These are phyloP conservation scores for Trametes sp. DNA, from an alignment of 1,284 basidiomycete species.

Conservation along the genomic window DNA sequence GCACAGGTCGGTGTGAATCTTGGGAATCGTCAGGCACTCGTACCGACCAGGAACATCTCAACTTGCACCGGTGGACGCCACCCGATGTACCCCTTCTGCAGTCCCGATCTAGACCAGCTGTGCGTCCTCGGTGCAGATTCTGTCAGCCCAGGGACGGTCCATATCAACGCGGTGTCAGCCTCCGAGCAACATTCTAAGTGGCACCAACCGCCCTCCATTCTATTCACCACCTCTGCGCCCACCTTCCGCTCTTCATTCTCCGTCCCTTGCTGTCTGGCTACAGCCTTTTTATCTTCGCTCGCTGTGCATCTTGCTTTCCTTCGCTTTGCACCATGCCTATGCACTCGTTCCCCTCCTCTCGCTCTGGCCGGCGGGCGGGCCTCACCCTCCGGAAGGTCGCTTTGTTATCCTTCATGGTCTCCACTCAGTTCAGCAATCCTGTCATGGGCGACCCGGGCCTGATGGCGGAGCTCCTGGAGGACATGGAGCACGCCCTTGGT, in stretches of 20 bases:
- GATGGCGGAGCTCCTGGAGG: slow-evolving; percentile 9
- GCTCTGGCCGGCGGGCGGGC: not conserved
- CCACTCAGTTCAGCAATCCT: not conserved
- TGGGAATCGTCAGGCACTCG: no score
- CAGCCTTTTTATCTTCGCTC: slow-evolving; percentile 3
- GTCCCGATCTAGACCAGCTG: no score
- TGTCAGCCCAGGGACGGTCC: not conserved
- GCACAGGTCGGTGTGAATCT: no score
- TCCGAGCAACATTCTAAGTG: not conserved
- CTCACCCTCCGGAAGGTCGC: slow-evolving; percentile 19
- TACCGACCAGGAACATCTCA: no score
- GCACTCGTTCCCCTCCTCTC: not conserved
- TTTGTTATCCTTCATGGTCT: slow-evolving; percentile 11
- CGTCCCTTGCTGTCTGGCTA: slow-evolving; percentile 21
- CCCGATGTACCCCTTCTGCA: no score
- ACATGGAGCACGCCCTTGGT: slow-evolving; percentile 17
- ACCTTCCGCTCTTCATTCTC: not conserved
- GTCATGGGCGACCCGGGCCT: not conserved
- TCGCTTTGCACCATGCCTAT: not conserved
- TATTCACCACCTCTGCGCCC: not conserved
- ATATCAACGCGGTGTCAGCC: not conserved
- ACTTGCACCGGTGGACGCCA: no score
- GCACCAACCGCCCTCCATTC: not conserved
- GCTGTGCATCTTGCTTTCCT: slow-evolving; percentile 3
- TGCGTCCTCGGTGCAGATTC: no score